phyloP scores from a whole-genome alignment of 2,329 filamentous ascomycete genomes.

The Chaetomium olivaceum region DNA sequence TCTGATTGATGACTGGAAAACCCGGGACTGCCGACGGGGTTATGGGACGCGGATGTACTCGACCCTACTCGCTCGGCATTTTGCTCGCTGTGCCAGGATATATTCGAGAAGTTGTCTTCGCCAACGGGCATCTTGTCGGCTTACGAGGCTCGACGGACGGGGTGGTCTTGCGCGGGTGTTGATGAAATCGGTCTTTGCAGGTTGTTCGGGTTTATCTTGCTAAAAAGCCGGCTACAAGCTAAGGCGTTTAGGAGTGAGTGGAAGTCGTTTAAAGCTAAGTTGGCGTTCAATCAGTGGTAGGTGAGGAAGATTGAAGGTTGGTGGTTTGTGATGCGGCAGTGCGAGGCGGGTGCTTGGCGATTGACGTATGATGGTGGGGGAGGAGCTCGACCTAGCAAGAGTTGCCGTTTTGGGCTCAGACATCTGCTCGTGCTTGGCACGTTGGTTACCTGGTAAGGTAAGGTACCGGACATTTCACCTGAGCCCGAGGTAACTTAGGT shows the following conservation, averaged over 20 bases:
- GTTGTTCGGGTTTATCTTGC: not conserved
- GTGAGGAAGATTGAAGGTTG: not conserved
- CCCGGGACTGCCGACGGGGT: constrained; percentile 36
- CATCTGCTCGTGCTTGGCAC: not conserved
- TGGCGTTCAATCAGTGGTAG: not conserved
- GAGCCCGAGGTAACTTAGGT: no score
- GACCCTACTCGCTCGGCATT: constrained; percentile 43
- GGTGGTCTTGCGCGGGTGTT: not conserved
- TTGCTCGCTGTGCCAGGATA: constrained; percentile 73
- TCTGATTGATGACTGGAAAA: constrained; percentile 44
- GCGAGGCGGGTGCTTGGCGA: constrained; percentile 4
- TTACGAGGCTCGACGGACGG: constrained; percentile 12
- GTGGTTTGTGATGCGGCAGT: constrained; percentile 2
- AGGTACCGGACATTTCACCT: no score
- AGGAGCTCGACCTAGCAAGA: not conserved
- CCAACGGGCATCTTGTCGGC: constrained; percentile 47
- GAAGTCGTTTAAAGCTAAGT: not conserved
- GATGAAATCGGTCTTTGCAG: not conserved
- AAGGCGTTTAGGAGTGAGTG: not conserved
- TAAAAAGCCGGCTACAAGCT: not conserved
- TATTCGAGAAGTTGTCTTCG: constrained; percentile 75
- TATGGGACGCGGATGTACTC: constrained; percentile 29
- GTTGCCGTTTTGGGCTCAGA: not conserved
- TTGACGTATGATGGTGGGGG: constrained; percentile 27
- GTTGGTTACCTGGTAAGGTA: not conserved